Base-by-base conservation (phyloP, 2,329 filamentous ascomycete genomes). In the Aspergillus ruber region DNA sequence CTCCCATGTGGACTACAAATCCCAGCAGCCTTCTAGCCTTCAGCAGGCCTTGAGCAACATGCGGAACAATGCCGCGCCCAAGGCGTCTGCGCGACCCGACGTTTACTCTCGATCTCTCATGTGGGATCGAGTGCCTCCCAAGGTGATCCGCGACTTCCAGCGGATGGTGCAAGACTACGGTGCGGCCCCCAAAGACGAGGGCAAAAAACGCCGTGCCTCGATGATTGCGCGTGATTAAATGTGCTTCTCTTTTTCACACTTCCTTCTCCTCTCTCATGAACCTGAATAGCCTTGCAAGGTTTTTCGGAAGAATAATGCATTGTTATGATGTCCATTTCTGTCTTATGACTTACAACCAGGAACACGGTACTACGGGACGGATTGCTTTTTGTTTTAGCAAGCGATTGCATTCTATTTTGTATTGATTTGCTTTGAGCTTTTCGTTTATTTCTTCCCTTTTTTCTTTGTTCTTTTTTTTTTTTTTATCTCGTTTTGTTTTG, bases 101-200 rank as follows among this genome's bases (percentile, higher is more conserved):
- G 88, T 96, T 38, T 95, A 95, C 73, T 94, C 90, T 29, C 82
- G 91, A 49, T 95, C 89, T 53, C 78, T 97, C 52, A 82, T 97
- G 49, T 95, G 89, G 88, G 90, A 96, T 63, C 88, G 90, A 69
- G 90, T 97, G 59, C 90, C 93, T 12, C 80, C 83, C 58, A 90
- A 97, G 55, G 90, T 97, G 43, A 89, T 98, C 46, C 83, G 84
- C 58, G 89, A 91, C 66, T 97, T 97, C 74, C 88, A 87, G 61
- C 87, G 88, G 70, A 90, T 95, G 80, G 86, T 95, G 59, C 82
- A 86, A 55, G 86, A 93, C 63, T 85, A 80, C 70, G 84, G 62
- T 43, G 61, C 62, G 6, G 38, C 50, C 25, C 55, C 61, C 15
- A 59, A 64, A 40, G 68, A 70, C 47, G 61, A 64, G 46, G 63